Percentiles rank a stretch among this genome's conserved stretches.
These are phyloP conservation scores for Dactylis glomerata DNA, from an alignment of 176 grass and related monocot species.

Conservation along the genomic window DNA sequence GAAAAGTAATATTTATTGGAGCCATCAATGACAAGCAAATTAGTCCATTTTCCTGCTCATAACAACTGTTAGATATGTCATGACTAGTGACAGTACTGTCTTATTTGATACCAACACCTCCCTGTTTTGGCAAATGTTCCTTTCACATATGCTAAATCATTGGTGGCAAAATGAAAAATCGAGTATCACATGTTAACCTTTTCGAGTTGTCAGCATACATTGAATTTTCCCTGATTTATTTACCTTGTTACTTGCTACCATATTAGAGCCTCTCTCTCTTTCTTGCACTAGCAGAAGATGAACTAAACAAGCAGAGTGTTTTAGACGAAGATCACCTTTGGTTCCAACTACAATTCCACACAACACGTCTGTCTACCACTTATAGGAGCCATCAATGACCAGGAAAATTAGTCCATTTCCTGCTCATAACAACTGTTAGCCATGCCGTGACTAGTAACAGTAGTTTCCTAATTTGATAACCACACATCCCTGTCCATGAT, in stretches of 20 bases:
- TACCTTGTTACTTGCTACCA: slow-evolving; percentile 1
- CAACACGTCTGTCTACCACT: neutral
- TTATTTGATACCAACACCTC: neutral
- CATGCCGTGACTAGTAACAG: neutral
- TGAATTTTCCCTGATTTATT: neutral
- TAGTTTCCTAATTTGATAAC: neutral
- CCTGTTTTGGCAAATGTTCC: slow-evolving; percentile 11
- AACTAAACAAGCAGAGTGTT: slow-evolving; percentile 8
- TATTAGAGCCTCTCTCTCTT: neutral
- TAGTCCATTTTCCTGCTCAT: neutral
- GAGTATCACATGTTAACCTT: slow-evolving; percentile 3
- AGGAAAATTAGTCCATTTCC: neutral
- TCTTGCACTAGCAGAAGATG: neutral
- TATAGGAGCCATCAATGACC: slow-evolving; percentile 8
- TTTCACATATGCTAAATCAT: neutral
- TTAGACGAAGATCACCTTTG: neutral
- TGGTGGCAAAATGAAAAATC: slow-evolving; percentile 7
- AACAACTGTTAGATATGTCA: slow-evolving; percentile 5
- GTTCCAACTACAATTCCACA: neutral
- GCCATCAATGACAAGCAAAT: neutral
- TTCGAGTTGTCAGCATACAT: too few species aligned
- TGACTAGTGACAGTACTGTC: neutral
- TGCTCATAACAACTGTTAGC: neutral
- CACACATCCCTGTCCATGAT: slow-evolving; percentile 7
- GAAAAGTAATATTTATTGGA: slow-evolving; percentile 11